phyloP scores from a whole-genome alignment of 306 rosid species.

The Fragaria vesca region DNA sequence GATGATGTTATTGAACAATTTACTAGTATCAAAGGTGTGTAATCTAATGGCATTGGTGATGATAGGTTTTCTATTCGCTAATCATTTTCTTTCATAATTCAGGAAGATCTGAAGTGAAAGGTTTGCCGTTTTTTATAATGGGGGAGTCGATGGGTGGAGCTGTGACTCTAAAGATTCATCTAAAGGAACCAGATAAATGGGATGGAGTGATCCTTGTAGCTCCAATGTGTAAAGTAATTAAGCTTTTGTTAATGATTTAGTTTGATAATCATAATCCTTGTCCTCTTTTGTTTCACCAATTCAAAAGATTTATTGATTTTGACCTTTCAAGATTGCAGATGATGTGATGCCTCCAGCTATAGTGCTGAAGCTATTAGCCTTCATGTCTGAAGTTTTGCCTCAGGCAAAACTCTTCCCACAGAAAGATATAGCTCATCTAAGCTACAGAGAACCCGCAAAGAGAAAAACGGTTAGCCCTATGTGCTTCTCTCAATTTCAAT shows the following conservation, averaged over 20 bases:
- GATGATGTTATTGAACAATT: conserved; percentile 60
- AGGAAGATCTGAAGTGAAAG: conserved; percentile 64
- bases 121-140: conserved; percentile 54
- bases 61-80: not conserved
- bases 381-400: conserved; percentile 62
- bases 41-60: not conserved
- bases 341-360: conserved; percentile 55
- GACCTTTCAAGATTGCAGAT: conserved; percentile 61
- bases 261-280: not conserved
- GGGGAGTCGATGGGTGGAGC: conserved; percentile 93
- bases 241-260: not conserved
- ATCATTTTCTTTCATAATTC: conserved; percentile 3
- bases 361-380: conserved; percentile 48
- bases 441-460: conserved; percentile 58
- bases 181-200: conserved; percentile 63
- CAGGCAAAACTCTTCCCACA: conserved; percentile 63
- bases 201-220: conserved; percentile 77
- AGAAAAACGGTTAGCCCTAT: conserved; percentile 58
- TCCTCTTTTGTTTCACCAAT: not conserved
- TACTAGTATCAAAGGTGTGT: conserved; percentile 47
- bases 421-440: conserved; percentile 51
- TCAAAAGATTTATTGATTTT: not conserved
- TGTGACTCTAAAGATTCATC: conserved; percentile 61
- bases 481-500: not conserved
- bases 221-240: conserved; percentile 77